Conservation (phyloP, 2,329 filamentous ascomycete species). For the Calcarisporium arbuscula region DNA sequence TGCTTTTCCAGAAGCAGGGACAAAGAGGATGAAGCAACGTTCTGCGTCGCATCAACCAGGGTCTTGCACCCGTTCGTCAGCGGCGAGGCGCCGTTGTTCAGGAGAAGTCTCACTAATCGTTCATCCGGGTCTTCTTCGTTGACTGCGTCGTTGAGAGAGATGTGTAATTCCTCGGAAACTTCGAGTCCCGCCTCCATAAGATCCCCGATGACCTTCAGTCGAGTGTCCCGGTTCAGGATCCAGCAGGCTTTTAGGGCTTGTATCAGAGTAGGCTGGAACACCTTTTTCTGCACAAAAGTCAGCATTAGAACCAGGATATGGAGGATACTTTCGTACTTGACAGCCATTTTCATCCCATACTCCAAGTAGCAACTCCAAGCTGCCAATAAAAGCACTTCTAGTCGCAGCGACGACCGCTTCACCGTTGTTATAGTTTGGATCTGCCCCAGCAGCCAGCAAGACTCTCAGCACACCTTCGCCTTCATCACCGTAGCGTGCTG, state of each 20-base stretch:
- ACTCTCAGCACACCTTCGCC: conserved; percentile 43
- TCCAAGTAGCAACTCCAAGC: conserved; percentile 45
- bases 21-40: conserved; percentile 31
- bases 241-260: conserved; percentile 48
- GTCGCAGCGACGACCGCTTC: conserved; percentile 50
- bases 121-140: conserved; percentile 47
- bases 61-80: conserved; percentile 45
- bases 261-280: conserved; percentile 40
- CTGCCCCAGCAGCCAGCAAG: conserved; percentile 46
- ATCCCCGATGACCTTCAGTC: conserved; percentile 42
- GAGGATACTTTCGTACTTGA: conserved; percentile 28
- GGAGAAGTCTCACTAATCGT: conserved; percentile 38
- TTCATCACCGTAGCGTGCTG: conserved; percentile 43
- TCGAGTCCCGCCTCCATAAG: conserved; percentile 46
- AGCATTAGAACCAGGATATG: conserved; percentile 4
- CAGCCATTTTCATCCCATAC: conserved; percentile 32
- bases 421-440: conserved; percentile 47
- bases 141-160: conserved; percentile 43
- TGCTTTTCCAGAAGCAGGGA: conserved; percentile 34
- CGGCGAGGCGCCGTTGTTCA: conserved; percentile 46
- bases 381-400: conserved; percentile 42
- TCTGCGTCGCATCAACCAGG: conserved; percentile 41
- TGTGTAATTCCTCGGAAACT: conserved; percentile 42
- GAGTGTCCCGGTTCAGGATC: conserved; percentile 40
- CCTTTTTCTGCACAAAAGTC: conserved; percentile 30